Conservation (phyloP, 305 asterid genomes). For the Fraxinus platypoda region DNA sequence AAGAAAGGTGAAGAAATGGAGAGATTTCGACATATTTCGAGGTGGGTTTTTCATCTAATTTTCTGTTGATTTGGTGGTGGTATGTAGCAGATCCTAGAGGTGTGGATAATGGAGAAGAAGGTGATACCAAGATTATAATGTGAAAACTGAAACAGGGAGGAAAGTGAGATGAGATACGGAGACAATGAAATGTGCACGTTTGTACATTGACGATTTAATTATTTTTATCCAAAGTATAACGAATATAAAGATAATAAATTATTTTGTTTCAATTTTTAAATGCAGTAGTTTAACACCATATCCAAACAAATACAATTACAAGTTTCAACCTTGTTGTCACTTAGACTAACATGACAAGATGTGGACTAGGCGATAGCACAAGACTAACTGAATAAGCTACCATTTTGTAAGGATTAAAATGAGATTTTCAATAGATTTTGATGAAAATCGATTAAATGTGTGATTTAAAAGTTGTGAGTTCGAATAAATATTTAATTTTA, state of each 20-base stretch:
- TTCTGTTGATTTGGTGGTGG: not conserved
- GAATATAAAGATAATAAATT: not conserved
- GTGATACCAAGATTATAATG: not conserved
- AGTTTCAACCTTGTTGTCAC: not conserved
- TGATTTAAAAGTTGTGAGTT: too few relatives aligned
- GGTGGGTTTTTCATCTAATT: not conserved
- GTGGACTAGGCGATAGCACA: not conserved
- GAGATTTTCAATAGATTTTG: too few relatives aligned
- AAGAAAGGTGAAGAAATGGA: slow-evolving; percentile 27
- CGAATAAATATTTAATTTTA: too few relatives aligned
- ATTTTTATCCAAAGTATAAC: not conserved
- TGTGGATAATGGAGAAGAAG: slow-evolving; percentile 9
- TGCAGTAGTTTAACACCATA: not conserved
- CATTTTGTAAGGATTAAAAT: too few relatives aligned
- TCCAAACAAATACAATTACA: not conserved
- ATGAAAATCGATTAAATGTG: too few relatives aligned
- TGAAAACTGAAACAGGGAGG: slow-evolving; percentile 32
- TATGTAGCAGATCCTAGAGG: not conserved
- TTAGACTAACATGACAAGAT: not conserved
- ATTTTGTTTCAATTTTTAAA: not conserved
- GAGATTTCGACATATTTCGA: slow-evolving; percentile 37
- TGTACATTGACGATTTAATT: not conserved
- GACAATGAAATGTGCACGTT: not conserved
- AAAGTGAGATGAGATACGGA: not conserved
- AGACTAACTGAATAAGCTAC: not conserved